Conservation (phyloP, 129 eudicot genomes). For the Flaveria trinervia region DNA sequence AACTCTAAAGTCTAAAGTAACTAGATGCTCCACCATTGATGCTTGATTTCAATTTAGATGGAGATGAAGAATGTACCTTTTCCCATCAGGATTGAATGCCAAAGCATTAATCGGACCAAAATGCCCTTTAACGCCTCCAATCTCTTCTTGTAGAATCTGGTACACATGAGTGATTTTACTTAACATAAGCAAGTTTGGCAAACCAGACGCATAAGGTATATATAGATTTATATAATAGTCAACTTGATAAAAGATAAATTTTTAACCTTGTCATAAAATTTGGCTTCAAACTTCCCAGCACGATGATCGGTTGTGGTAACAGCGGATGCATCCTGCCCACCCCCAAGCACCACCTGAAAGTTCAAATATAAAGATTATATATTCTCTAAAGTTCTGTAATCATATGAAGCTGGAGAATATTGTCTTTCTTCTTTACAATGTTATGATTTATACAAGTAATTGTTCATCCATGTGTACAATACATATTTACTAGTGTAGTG, state of each 20-base stretch:
- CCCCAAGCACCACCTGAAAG: constrained; percentile 90
- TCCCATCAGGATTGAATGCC: constrained; percentile 97
- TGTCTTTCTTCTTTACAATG: too few relatives aligned
- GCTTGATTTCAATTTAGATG: background rate
- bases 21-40: too few relatives aligned
- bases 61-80: constrained; percentile 50
- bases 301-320: constrained; percentile 98
- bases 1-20: background rate
- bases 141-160: constrained; percentile 77
- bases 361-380: background rate
- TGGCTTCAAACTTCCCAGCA: constrained; percentile 98
- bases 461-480: too few relatives aligned
- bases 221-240: background rate
- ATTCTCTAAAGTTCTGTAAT: background rate
- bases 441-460: too few relatives aligned
- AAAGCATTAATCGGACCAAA: constrained; percentile 95
- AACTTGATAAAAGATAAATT: background rate
- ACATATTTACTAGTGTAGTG: too few relatives aligned
- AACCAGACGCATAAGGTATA: background rate
- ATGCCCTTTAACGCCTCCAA: constrained; percentile 93
- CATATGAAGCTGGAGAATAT: background rate
- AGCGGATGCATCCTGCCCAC: constrained; percentile 95
- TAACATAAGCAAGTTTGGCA: background rate
- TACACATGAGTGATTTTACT: constrained; percentile 5
- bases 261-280: constrained; percentile 87